A percentile compares a stretch with the other conserved stretches of the same genome.
These are phyloP conservation scores for Heritiera fomes DNA, from an alignment of 345 rosid species.

Conservation along the genomic window DNA sequence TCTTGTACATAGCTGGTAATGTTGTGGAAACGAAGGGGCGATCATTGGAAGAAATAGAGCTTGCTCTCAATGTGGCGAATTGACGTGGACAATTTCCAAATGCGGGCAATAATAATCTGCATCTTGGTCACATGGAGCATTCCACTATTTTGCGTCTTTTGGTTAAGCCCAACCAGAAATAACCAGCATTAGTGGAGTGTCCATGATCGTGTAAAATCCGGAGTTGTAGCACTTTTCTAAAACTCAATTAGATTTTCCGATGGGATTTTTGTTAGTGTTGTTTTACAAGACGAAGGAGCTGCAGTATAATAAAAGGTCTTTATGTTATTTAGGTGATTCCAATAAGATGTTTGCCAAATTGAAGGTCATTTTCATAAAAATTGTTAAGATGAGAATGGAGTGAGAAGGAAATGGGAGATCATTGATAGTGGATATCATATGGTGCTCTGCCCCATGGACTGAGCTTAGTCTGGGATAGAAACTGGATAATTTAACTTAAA, in stretches of 20 bases:
- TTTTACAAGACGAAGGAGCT: background rate
- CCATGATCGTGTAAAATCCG: background rate
- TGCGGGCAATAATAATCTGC: background rate
- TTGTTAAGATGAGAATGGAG: too few relatives aligned
- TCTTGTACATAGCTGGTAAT: constrained; percentile 71
- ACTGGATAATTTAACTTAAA: too few relatives aligned
- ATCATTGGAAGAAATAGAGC: constrained; percentile 94
- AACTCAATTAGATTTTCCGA: background rate
- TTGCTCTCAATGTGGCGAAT: constrained; percentile 53
- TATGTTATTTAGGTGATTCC: too few relatives aligned
- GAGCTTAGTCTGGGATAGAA: too few relatives aligned
- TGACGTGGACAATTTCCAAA: constrained; percentile 21
- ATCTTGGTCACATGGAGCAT: background rate
- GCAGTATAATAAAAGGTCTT: background rate
- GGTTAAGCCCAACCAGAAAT: background rate
- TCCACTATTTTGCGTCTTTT: background rate
- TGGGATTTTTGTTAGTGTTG: background rate
- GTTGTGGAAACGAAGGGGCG: constrained; percentile 96
- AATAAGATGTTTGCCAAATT: too few relatives aligned
- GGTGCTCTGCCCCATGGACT: too few relatives aligned
- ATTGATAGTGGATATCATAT: too few relatives aligned
- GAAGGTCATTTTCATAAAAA: too few relatives aligned
- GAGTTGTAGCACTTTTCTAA: background rate
- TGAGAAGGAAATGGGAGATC: too few relatives aligned
- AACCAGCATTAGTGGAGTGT: background rate